phyloP scores from a whole-genome alignment of 345 rosid genomes.

The Dipteronia sinensis region DNA sequence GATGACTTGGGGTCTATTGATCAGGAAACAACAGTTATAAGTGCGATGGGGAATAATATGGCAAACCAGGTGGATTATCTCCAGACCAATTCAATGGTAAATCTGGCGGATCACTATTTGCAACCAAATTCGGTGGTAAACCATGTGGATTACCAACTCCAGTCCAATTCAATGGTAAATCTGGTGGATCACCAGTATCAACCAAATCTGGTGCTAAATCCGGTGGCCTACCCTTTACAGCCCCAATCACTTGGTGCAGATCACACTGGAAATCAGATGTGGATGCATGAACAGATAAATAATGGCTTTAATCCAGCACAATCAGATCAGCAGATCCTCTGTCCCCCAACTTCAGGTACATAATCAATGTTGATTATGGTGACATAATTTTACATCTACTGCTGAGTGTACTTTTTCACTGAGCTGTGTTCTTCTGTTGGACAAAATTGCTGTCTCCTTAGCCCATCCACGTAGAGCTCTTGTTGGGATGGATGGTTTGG shows the following conservation, averaged over 20 bases:
- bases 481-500: conserved; percentile 48
- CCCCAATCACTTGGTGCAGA: conserved; percentile 29
- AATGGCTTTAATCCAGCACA: conserved; percentile 25
- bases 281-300: conserved; percentile 43
- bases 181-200: conserved; percentile 15
- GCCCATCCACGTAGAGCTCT: conserved; percentile 49
- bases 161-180: neutral
- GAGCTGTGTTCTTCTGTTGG: conserved; percentile 34
- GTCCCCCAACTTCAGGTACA: conserved; percentile 54
- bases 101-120: conserved; percentile 10
- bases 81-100: conserved; percentile 14
- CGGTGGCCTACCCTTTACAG: conserved; percentile 37
- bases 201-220: conserved; percentile 27
- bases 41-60: conserved; percentile 22
- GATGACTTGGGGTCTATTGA: conserved; percentile 40
- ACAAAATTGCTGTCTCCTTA: conserved; percentile 44
- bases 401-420: conserved; percentile 27
- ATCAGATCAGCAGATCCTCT: conserved; percentile 21
- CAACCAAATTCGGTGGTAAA: conserved; percentile 14
- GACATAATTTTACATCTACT: conserved; percentile 14
- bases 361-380: conserved; percentile 12
- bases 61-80: conserved; percentile 22
- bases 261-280: conserved; percentile 34
- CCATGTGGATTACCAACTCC: conserved; percentile 28
- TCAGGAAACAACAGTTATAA: conserved; percentile 24